Evolutionary conservation across 345 rosid species (phyloP).

Genomic region (Euphorbia tirucalli): DNA sequence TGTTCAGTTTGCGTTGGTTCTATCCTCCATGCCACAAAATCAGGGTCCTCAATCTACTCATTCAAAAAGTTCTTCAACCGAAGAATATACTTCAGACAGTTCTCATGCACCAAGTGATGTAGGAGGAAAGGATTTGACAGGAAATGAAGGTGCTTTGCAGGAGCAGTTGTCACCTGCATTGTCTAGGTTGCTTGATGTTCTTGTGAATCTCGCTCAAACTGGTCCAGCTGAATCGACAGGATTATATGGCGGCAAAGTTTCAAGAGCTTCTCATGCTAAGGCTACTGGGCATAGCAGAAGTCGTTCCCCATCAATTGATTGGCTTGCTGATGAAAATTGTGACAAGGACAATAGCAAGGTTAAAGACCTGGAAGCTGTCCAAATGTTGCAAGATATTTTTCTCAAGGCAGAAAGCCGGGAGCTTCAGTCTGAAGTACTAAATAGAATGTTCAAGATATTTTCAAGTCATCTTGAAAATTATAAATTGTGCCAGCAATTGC

Average conservation of each 20-base stretch:
- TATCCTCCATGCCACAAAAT: slow-evolving; percentile 62
- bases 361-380: slow-evolving; percentile 99
- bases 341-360: slow-evolving; percentile 76
- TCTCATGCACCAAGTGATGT: slow-evolving; percentile 32
- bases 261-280: slow-evolving; percentile 52
- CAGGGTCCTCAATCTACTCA: slow-evolving; percentile 35
- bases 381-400: slow-evolving; percentile 93
- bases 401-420: slow-evolving; percentile 81
- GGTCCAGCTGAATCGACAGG: slow-evolving; percentile 60
- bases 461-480: slow-evolving; percentile 98
- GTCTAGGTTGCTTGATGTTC: slow-evolving; percentile 93
- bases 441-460: slow-evolving; percentile 96
- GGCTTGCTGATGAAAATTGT: slow-evolving; percentile 68
- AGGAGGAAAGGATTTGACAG: slow-evolving; percentile 27
- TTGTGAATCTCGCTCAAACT: slow-evolving; percentile 84
- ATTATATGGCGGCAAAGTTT: slow-evolving; percentile 44
- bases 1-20: slow-evolving; percentile 87
- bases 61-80: slow-evolving; percentile 35
- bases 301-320: slow-evolving; percentile 58
- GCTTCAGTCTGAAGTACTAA: slow-evolving; percentile 94
- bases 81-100: slow-evolving; percentile 37
- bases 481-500: slow-evolving; percentile 78
- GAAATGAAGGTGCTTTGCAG: slow-evolving; percentile 45
- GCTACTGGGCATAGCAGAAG: slow-evolving; percentile 59
- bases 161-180: slow-evolving; percentile 70